phyloP scores from a whole-genome alignment of 129 eudicot genomes.

The Flaveria robusta region DNA sequence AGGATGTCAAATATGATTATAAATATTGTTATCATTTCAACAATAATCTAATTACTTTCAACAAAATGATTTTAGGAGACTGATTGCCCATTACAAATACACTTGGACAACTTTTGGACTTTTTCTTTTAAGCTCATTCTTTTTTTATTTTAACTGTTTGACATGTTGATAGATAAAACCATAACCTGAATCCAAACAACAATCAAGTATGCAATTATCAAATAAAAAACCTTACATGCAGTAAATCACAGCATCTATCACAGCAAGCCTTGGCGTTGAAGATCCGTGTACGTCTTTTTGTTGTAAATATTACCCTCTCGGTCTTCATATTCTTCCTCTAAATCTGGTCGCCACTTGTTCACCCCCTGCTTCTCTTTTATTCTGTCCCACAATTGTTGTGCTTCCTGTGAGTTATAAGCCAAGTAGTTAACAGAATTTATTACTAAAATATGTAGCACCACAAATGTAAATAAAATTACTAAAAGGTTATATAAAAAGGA shows the following conservation, averaged over 20 bases:
- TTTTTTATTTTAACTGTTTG: not conserved
- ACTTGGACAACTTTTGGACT: not conserved
- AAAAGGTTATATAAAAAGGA: not conserved
- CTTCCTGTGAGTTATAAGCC: slow-evolving; percentile 51
- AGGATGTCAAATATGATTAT: not conserved
- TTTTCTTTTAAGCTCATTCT: not conserved
- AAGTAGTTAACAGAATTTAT: not conserved
- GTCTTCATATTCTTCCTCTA: slow-evolving; percentile 96
- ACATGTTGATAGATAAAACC: slow-evolving; percentile 3
- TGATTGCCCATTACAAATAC: not conserved
- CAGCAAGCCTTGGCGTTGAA: slow-evolving; percentile 90
- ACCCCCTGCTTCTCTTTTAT: slow-evolving; percentile 88
- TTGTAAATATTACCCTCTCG: slow-evolving; percentile 89
- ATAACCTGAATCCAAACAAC: not conserved
- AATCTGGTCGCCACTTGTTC: slow-evolving; percentile 95
- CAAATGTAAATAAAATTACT: not conserved
- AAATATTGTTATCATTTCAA: not conserved
- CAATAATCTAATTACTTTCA: not conserved
- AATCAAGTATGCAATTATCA: not conserved
- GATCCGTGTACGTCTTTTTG: slow-evolving; percentile 87
- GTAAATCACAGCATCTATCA: slow-evolving; percentile 27
- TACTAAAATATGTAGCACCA: not conserved
- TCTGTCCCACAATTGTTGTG: slow-evolving; percentile 86
- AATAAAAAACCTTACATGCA: slow-evolving; percentile 26
- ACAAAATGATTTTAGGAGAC: no score